Evolutionary conservation across 2,329 filamentous ascomycete genomes (phyloP), one percentile per base, ranked within the genome.

Genomic region (Exophiala aquamarina): DNA sequence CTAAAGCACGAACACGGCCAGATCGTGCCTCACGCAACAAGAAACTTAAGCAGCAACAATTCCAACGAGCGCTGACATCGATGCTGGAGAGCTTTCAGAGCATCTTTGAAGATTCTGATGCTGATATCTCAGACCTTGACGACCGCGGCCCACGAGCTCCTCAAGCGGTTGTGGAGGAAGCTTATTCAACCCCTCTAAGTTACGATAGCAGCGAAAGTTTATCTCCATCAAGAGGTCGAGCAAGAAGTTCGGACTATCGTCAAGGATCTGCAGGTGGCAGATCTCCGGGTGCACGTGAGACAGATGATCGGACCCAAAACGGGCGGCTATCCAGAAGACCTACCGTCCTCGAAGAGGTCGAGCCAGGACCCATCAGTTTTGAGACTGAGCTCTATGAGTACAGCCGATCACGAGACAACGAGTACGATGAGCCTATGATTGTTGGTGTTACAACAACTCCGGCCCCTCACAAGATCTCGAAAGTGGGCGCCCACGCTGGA

Each of bases 51-150:
- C 37, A 40, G 23, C 18, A 28, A 17, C 37, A 40, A 14, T 9
- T 40, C n/a, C 21, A 28, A 26, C 21, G 28, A 29, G 37, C 37
- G n/a, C 17, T 40, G 19, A n/a, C 37, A 28, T 20, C 18, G 14
- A 40, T 40, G 37, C 21, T 40, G 20, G 37, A 21, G 14, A 40
- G 37, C 23, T 40, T 40, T 7, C 19, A 23, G 9, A 28, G 19
- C 11, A 26, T 40, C 15, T 40, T 40, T 26, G 37, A 40, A 26
- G 19, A 40, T 14, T 40, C 37, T 11, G 37, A 40, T 28, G 37
- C 37, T 13, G 37, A 40, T 26, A 17, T 40, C 6, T 40, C 37
- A 17, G 37, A 40, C 20, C 13, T 40, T 4, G 37, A 40, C 37
- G 37, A 40, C 23, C 6, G 11, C 23, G 6, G 11, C 23, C 11